Base-by-base conservation (phyloP, 75 land plant species). In the Picea glauca region DNA sequence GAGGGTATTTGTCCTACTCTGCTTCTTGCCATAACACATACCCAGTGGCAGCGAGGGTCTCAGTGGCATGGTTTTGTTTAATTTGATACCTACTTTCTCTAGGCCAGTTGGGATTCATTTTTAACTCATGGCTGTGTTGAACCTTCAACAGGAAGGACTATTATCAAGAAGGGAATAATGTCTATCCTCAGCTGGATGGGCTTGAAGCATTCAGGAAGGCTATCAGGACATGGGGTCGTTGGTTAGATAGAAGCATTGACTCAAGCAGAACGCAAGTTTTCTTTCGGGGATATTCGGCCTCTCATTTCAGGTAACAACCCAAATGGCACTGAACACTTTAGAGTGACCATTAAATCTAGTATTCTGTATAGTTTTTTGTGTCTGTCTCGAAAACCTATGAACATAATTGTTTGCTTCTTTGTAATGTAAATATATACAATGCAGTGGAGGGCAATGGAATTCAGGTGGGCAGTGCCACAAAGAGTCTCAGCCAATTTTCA, bases 211-310 rank as follows among this genome's bases (percentile, higher is more conserved):
- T 89, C 64, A 78, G 82, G 50, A 92, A 77, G 76, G 93, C 95
- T 64, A 46, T 94, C 38, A 81, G 80, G 12, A 94, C 98, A 15
- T 94, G 95, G 98, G 93, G 86, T 1, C 84, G 83, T 43, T 94
- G 94, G 98, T 72, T 94, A 33, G 91, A 90, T 84, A 38, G 66
- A 15, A 85, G 89, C 72, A 78, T 94, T 1, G 84, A 92, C 76
- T 82, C 91, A 3, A 35, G 46, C 64, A 89, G 84, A 63, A 85
- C 90, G 15, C 32, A 68, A 31, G 94, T 94, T 31, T 87, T 89
- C 83, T 94, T 94, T 86, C 59, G 93, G 75, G 91, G 92, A 11
- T 92, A 92, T 74, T 92, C 98, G 1, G 80, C 88, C 3, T 87
- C 90, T 33, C 97, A 94, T 87, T 94, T 93, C 87, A 88, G 90